Base-by-base conservation (phyloP, 164 flowering plant genomes). In the Hamamelis virginiana region DNA sequence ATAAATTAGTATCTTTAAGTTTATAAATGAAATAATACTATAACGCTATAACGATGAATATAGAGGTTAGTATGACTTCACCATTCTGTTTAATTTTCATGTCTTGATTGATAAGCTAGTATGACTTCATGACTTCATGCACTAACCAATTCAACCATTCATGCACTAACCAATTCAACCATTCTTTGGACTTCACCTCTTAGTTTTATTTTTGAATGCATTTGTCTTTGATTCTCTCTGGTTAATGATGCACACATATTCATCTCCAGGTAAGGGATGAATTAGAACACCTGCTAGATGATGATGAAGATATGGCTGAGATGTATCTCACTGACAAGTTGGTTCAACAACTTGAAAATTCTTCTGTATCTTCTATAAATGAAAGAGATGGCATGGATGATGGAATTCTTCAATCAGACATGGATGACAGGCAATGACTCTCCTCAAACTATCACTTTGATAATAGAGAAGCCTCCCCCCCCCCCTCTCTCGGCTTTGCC, bases 301-400 rank as follows among this genome's bases (percentile, higher is more conserved):
- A 81, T 71, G 84, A 81, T 69, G 84, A 81, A 26, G 84, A 81
- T 60, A 81, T 81, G 84, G 84, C 84, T 51, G 84, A 80, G 85
- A 86, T 92, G 97, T 92, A 87, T 78, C 68, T 90, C 59, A 92
- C 97, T 1, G 94, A 91, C 33, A 92, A 89, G 71, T 66, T 86
- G 76, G 64, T 80, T 67, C 83, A 86, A 61, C 87, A 87, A 72
- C 51, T 81, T 85, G 66, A 91, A 88, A 81, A 64, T 21, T 90
- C 90, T 41, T 81, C 91, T 56, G 62, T 75, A 68, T 82, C 95
- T 52, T 89, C 91, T 18, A 26, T 79, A 14, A 73, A 83, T 72
- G 91, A 78, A 68, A 70, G 81, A 69, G 89, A 85, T 64, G 81
- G 70, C 58, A 73, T 78, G 71, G 86, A 82, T 62, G 86, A 86